Conservation (phyloP, 208 protist genomes). For the Crithidia fasciculata region DNA sequence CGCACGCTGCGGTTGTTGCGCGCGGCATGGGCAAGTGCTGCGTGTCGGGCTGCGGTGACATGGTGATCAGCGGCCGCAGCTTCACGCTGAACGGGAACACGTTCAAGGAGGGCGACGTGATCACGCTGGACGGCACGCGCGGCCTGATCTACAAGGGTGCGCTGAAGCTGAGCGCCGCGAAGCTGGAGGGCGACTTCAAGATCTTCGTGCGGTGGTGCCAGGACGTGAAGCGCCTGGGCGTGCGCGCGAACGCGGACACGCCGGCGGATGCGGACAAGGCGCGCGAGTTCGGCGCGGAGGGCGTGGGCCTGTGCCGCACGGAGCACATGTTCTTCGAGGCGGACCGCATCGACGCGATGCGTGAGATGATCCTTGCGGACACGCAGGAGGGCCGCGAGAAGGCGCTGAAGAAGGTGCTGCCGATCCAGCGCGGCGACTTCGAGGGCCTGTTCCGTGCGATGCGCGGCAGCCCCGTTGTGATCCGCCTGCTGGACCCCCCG, state of each 20-base stretch:
- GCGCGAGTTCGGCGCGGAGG: constrained; percentile 91
- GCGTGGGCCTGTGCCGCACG: constrained; percentile 94
- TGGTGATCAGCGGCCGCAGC: constrained; percentile 70
- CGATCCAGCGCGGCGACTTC: constrained; percentile 92
- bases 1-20: constrained; percentile 96
- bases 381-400: constrained; percentile 62
- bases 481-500: constrained; percentile 95
- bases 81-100: constrained; percentile 64
- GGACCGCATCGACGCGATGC: constrained; percentile 83
- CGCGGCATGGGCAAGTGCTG: constrained; percentile 96
- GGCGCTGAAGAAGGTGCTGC: constrained; percentile 89
- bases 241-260: constrained; percentile 94
- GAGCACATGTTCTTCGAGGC: constrained; percentile 97
- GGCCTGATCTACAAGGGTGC: constrained; percentile 89
- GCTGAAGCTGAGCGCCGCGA: constrained; percentile 64
- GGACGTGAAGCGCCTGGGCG: constrained; percentile 76
- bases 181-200: constrained; percentile 80
- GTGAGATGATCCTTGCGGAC: constrained; percentile 95
- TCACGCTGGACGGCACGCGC: constrained; percentile 91
- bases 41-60: constrained; percentile 86
- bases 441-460: constrained; percentile 92
- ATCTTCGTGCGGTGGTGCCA: constrained; percentile 83
- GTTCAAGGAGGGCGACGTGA: constrained; percentile 85
- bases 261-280: constrained; percentile 77
- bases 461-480: constrained; percentile 88